A percentile compares a stretch with the other conserved stretches of the same genome.
These are phyloP conservation scores for Teratosphaeria viscida DNA, from an alignment of 2,329 filamentous ascomycete species.

Conservation along the genomic window DNA sequence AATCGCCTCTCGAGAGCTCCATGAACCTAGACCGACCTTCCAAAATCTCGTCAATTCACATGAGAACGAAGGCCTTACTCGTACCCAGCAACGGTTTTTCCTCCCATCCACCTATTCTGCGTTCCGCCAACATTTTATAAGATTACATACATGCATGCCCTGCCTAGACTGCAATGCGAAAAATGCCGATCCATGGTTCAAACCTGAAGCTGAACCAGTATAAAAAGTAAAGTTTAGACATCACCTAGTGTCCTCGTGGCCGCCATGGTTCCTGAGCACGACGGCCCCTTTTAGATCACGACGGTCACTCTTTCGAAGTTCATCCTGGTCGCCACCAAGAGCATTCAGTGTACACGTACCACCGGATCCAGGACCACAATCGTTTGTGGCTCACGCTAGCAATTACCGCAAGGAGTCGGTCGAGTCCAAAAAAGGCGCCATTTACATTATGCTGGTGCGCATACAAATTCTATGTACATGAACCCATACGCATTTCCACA, in stretches of 20 bases:
- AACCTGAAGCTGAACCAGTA: neutral
- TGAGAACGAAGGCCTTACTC: too few species aligned
- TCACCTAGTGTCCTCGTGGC: neutral
- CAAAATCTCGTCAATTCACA: too few species aligned
- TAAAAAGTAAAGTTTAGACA: neutral
- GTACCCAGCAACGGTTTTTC: too few species aligned
- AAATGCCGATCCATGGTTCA: neutral
- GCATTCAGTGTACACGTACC: neutral
- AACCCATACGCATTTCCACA: neutral
- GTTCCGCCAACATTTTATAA: too few species aligned
- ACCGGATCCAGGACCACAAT: neutral
- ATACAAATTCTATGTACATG: neutral
- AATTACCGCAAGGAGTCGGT: neutral
- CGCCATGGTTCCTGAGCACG: neutral
- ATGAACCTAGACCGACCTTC: too few species aligned
- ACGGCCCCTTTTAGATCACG: neutral
- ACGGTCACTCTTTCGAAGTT: neutral
- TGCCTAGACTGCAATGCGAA: too few species aligned
- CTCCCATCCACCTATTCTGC: too few species aligned
- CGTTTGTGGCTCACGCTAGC: neutral
- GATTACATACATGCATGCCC: too few species aligned
- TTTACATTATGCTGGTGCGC: neutral
- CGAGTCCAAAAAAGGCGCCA: neutral
- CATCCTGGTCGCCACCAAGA: neutral
- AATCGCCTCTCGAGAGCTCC: too few species aligned